Evolutionary conservation across 2,329 filamentous ascomycete species (phyloP).

Genomic region (Thielaviopsis ethacetica): DNA sequence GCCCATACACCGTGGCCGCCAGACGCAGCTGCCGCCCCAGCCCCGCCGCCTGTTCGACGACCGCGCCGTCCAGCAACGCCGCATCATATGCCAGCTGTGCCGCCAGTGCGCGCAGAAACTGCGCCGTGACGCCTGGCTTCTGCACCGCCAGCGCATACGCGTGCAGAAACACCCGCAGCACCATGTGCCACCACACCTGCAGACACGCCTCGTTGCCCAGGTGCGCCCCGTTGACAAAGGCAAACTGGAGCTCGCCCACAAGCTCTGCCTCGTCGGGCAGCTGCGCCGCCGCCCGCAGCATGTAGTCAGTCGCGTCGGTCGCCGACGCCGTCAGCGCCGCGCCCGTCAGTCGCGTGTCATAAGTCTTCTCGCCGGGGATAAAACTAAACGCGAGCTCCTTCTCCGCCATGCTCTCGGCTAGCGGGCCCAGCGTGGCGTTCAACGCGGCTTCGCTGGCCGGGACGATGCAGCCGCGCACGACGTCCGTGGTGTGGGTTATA

Average conservation of each 20-base stretch:
- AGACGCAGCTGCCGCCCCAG: conserved; percentile 24
- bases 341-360: conserved; percentile 23
- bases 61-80: conserved; percentile 29
- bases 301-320: conserved; percentile 31
- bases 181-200: conserved; percentile 45
- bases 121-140: conserved; percentile 27
- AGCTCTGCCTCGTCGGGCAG: conserved; percentile 24
- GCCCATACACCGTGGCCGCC: conserved; percentile 37
- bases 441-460: conserved; percentile 25
- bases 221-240: conserved; percentile 39
- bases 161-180: conserved; percentile 33
- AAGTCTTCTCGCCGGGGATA: conserved; percentile 25
- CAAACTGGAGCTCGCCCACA: conserved; percentile 44
- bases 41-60: conserved; percentile 22
- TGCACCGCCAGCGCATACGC: conserved; percentile 28
- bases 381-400: conserved; percentile 33
- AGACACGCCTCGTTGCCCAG: conserved; percentile 42
- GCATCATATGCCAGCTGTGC: conserved; percentile 39
- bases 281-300: conserved; percentile 17
- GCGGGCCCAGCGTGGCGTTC: conserved; percentile 22
- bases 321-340: conserved; percentile 27
- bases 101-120: conserved; percentile 33
- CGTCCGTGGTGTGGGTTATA: conserved; percentile 37
- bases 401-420: conserved; percentile 17
- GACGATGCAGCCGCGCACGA: conserved; percentile 26